A percentile compares a stretch with the other conserved stretches of the same genome.
phyloP scores from a whole-genome alignment of 1,284 basidiomycete species.

The Retiboletus flavoniger region DNA sequence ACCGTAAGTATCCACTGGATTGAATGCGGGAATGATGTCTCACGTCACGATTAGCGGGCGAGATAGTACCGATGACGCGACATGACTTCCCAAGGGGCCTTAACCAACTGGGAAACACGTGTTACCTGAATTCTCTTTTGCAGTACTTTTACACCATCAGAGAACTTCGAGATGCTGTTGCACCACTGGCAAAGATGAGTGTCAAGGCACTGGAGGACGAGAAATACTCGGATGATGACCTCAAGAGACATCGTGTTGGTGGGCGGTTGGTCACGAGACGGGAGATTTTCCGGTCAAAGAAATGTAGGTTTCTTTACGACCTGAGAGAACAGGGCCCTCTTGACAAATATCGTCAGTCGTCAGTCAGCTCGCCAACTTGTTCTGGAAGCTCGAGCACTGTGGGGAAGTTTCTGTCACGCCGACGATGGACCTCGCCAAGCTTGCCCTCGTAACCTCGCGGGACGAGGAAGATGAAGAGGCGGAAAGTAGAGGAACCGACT shows the following conservation, averaged over 20 bases:
- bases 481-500: slow-evolving; percentile 69
- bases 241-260: slow-evolving; percentile 81
- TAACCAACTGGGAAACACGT: slow-evolving; percentile 92
- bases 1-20: slow-evolving; percentile 55
- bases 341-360: slow-evolving; percentile 57
- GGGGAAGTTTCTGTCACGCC: slow-evolving; percentile 74
- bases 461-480: slow-evolving; percentile 84
- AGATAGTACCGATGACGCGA: slow-evolving; percentile 48
- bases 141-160: slow-evolving; percentile 96
- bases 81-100: slow-evolving; percentile 80
- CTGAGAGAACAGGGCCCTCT: slow-evolving; percentile 1
- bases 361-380: slow-evolving; percentile 73
- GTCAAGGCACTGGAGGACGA: slow-evolving; percentile 61
- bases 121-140: slow-evolving; percentile 77
- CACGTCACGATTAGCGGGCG: slow-evolving; percentile 54
- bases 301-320: slow-evolving; percentile 54
- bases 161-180: slow-evolving; percentile 77
- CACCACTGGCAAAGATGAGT: slow-evolving; percentile 57
- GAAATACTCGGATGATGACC: slow-evolving; percentile 73
- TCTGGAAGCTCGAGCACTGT: slow-evolving; percentile 73
- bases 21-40: background rate
- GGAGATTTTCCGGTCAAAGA: slow-evolving; percentile 80
- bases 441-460: slow-evolving; percentile 88
- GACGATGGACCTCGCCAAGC: slow-evolving; percentile 82
- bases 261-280: slow-evolving; percentile 77